These are phyloP conservation scores for Chenopodium suecicum DNA, from an alignment of 148 eudicot species.

Conservation along the genomic window DNA sequence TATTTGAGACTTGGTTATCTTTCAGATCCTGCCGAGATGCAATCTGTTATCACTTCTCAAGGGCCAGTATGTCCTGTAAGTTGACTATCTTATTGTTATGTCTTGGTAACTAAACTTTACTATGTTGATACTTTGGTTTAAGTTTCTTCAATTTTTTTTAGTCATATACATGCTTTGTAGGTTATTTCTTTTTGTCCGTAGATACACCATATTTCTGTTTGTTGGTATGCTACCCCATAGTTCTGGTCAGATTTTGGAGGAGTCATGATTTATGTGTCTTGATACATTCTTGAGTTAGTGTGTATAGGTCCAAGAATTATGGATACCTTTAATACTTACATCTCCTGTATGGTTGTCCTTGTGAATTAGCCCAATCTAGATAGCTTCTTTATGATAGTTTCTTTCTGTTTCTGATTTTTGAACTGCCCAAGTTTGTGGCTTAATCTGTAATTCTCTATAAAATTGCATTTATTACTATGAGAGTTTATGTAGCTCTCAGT, in stretches of 20 bases:
- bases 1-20: constrained; percentile 92
- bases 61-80: constrained; percentile 96
- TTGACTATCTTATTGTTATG: constrained; percentile 16
- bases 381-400: not conserved
- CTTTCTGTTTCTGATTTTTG: not conserved
- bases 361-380: not conserved
- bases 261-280: not conserved
- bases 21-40: constrained; percentile 95
- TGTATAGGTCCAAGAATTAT: not conserved
- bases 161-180: not conserved
- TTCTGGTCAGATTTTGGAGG: not conserved
- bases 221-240: not conserved
- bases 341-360: not conserved
- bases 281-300: not conserved
- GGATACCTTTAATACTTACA: not conserved
- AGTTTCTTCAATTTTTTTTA: too few relatives aligned
- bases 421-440: not conserved
- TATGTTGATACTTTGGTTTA: not conserved
- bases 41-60: constrained; percentile 87
- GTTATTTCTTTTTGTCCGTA: not conserved
- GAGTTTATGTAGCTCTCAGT: not conserved
- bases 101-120: not conserved
- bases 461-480: not conserved
- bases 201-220: not conserved
- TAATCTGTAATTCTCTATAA: not conserved